Conservation (phyloP, 2,329 filamentous ascomycete genomes). For the Hypoxylon sp. region DNA sequence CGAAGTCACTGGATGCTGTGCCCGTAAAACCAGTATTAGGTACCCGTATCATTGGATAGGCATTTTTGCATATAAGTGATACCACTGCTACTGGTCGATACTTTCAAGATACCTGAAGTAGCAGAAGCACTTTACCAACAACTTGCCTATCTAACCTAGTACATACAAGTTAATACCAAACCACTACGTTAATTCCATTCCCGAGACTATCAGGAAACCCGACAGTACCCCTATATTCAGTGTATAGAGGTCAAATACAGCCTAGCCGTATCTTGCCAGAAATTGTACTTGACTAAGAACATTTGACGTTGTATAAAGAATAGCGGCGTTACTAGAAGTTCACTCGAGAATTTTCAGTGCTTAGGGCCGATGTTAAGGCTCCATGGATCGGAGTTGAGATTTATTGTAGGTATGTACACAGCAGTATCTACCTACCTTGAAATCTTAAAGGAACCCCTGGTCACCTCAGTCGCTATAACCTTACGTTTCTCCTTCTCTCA, state of each 20-base stretch:
- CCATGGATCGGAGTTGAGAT: background rate
- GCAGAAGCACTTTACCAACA: background rate
- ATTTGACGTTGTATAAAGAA: background rate
- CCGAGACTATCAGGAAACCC: background rate
- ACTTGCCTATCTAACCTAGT: background rate
- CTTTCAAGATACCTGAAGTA: background rate
- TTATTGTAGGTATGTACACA: background rate
- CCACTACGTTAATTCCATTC: background rate
- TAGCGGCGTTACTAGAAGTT: background rate
- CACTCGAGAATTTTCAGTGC: background rate
- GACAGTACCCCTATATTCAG: background rate
- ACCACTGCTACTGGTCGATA: background rate
- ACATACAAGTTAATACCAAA: background rate
- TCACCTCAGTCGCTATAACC: background rate
- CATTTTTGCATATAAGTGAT: background rate
- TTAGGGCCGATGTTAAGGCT: background rate
- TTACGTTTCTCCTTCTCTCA: background rate
- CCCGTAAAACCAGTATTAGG: background rate
- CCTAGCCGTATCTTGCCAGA: background rate
- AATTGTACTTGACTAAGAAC: background rate
- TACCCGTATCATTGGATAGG: background rate
- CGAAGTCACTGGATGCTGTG: background rate
- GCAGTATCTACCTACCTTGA: background rate
- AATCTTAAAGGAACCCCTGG: background rate
- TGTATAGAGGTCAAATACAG: background rate